These are phyloP conservation scores for Neostapfia colusana DNA, from an alignment of 176 grass and related monocot species.

Conservation along the genomic window DNA sequence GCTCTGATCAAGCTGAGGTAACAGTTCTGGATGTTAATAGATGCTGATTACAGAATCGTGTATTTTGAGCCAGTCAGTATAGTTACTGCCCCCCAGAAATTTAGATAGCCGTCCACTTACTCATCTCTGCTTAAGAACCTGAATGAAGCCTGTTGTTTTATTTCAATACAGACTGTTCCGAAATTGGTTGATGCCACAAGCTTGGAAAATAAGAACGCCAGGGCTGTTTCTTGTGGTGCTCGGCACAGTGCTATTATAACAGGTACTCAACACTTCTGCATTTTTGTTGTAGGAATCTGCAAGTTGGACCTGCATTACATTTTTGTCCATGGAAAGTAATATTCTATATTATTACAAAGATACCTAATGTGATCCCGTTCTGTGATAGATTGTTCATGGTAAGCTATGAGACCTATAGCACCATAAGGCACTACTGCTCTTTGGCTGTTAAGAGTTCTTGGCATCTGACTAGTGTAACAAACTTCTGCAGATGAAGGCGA, in stretches of 20 bases:
- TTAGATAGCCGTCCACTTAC: neutral
- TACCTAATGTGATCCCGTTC: no score
- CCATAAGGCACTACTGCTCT: neutral
- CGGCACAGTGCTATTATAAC: slow-evolving; percentile 97
- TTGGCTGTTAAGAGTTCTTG: neutral
- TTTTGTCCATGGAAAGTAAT: neutral
- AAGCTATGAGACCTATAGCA: neutral
- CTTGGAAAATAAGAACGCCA: slow-evolving; percentile 89
- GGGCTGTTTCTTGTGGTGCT: slow-evolving; percentile 86
- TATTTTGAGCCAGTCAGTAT: neutral
- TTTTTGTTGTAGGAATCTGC: neutral
- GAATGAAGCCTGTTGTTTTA: neutral
- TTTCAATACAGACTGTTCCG: slow-evolving; percentile 79
- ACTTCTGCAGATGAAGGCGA: slow-evolving; percentile 70
- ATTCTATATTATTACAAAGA: no score
- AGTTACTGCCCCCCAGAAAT: neutral
- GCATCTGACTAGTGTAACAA: slow-evolving; percentile 9
- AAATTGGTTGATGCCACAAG: slow-evolving; percentile 80
- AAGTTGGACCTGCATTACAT: neutral
- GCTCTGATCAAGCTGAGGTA: slow-evolving; percentile 99
- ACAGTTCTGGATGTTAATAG: neutral
- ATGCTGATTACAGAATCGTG: slow-evolving; percentile 9
- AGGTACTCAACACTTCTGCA: slow-evolving; percentile 43
- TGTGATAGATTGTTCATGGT: neutral
- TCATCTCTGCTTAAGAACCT: neutral